Base-by-base conservation (phyloP, 2,329 filamentous ascomycete species). In the Fusarium sarcochroum region DNA sequence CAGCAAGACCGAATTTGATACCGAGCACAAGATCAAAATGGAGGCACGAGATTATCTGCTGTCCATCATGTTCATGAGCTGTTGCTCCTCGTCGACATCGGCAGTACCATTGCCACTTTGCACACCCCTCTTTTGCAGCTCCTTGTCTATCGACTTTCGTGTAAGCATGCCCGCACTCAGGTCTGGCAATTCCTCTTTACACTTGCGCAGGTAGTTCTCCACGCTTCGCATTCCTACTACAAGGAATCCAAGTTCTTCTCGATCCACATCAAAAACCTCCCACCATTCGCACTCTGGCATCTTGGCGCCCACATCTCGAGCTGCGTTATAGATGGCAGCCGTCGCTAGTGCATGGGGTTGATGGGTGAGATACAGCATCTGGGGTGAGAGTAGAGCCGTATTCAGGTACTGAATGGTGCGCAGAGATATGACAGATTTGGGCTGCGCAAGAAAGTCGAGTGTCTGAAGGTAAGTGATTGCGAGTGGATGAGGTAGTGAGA, bases 241-340 rank as follows among this genome's bases (percentile, higher is more conserved):
- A 59, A 98, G 80, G 72, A 98, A 98, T 0, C 96, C 96, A 35
- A 99, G 84, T 77, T 97, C 94, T 82, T 99, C 96, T 50, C 96
- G 86, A 74, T 98, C 94, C 9, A 96, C 93, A 79, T 99, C 96
- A 78, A 98, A 98, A 0, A 98, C 93, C 79, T 98, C 94, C 96
- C 96, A 99, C 96, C 96, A 99, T 67, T 93, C 90, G 47, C 87
- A 88, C 67, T 92, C 91, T 0, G 95, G 93, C 80, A 98, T 85
- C 77, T 93, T 94, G 14, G 92, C 88, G 0, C 87, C 90, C 2
- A 88, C 78, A 70, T 98, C 94, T 44, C 90, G 87, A 1, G 93
- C 92, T 0, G 95, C 93, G n/a, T 93, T 88, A 77, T 98, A 99
- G 32, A 98, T 91, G 1, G 94, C 93, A 2, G 94, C 93, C 4